Percentiles rank a stretch among this genome's conserved stretches.
Evolutionary conservation across 2,329 filamentous ascomycete species (phyloP).

Genomic region (Penicillium concentricum): DNA sequence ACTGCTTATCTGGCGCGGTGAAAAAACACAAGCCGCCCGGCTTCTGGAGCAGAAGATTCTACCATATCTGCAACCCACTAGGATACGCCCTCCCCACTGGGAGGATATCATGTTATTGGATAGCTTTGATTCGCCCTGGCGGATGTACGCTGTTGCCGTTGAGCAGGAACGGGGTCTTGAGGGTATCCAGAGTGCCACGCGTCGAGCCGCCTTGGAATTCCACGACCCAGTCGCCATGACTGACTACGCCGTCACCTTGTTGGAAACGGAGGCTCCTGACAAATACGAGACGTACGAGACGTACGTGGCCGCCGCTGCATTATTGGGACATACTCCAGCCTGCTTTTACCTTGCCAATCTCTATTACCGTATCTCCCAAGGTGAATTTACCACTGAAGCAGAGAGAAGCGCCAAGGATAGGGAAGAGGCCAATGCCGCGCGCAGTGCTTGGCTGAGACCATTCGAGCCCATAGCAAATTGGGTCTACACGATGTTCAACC

Average conservation of each 20-base stretch:
- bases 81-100: background rate
- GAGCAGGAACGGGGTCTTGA: conserved; percentile 4
- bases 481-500: conserved; percentile 10
- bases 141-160: conserved; percentile 22
- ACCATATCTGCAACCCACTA: conserved; percentile 19
- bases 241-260: conserved; percentile 24
- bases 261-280: conserved; percentile 15
- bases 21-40: conserved; percentile 20
- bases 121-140: conserved; percentile 28
- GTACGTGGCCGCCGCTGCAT: conserved; percentile 36
- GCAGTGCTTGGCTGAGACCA: background rate
- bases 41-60: conserved; percentile 30
- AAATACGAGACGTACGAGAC: conserved; percentile 34
- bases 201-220: conserved; percentile 30
- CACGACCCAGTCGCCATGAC: conserved; percentile 31
- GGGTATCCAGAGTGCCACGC: conserved; percentile 23
- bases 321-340: conserved; percentile 27
- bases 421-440: background rate
- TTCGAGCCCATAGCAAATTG: background rate
- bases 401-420: conserved; percentile 4
- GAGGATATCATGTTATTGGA: conserved; percentile 13
- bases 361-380: conserved; percentile 35
- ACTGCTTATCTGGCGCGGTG: conserved; percentile 22
- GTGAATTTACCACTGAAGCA: conserved; percentile 25
- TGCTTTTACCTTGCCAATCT: conserved; percentile 37